Conservation (phyloP, 2,329 filamentous ascomycete genomes). For the Fusarium tjaetaba region DNA sequence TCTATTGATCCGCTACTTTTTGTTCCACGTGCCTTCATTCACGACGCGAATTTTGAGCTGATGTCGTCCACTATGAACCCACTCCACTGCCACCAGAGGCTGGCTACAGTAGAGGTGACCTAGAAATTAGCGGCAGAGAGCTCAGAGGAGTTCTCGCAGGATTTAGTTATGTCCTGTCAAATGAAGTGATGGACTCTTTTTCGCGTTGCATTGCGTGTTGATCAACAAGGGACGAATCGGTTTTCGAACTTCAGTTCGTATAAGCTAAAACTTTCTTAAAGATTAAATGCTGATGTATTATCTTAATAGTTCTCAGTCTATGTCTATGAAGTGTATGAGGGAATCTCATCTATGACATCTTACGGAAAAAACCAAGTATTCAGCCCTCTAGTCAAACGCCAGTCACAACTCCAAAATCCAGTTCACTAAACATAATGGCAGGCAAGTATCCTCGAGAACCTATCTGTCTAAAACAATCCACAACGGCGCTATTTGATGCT, state of each 20-base stretch:
- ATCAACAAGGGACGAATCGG: too few relatives aligned
- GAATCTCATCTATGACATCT: neutral
- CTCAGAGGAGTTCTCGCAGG: neutral
- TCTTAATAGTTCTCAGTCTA: neutral
- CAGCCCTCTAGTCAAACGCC: neutral
- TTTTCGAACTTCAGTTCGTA: neutral
- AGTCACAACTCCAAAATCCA: neutral
- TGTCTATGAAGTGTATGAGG: neutral
- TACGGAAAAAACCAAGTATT: neutral
- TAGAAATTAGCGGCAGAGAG: neutral
- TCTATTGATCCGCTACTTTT: too few relatives aligned
- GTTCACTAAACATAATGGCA: neutral
- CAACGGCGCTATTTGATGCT: neutral
- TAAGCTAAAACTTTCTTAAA: neutral
- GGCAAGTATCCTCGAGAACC: neutral
- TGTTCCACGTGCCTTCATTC: neutral
- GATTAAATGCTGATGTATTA: neutral
- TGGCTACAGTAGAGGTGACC: neutral
- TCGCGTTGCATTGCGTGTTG: too few relatives aligned
- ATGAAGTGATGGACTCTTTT: neutral
- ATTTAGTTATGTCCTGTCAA: neutral
- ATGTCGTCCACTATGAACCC: neutral
- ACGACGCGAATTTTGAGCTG: neutral
- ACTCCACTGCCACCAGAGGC: neutral
- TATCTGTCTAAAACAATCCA: too few relatives aligned